Evolutionary conservation across 1,139 yeast species (phyloP).

Genomic region (Pichia sp.): DNA sequence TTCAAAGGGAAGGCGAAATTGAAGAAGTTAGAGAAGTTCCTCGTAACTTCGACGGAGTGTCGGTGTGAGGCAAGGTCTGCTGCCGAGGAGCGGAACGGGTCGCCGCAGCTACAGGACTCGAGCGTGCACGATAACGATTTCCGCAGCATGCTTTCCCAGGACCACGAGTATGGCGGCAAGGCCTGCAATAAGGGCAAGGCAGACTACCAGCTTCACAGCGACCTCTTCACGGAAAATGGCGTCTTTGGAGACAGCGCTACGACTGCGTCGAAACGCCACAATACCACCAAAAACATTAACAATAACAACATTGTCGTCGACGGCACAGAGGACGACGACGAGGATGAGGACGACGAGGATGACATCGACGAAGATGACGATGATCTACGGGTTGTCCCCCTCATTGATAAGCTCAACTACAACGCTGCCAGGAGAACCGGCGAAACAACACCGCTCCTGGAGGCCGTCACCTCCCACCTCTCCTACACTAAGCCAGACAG

Average conservation of each 20-base stretch:
- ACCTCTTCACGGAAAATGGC: background rate
- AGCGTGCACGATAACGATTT: background rate
- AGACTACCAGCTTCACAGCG: background rate
- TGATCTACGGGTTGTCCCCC: conserved; percentile 15
- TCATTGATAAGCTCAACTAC: conserved; percentile 5
- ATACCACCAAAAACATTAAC: no score
- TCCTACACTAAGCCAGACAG: background rate
- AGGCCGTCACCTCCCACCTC: background rate
- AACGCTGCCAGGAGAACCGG: background rate
- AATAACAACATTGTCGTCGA: background rate
- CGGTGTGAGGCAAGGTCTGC: conserved; percentile 11
- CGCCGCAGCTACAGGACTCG: background rate
- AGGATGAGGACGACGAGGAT: conserved; percentile 6
- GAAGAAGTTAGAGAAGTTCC: conserved; percentile 35
- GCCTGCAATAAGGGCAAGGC: background rate
- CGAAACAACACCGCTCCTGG: conserved; percentile 6
- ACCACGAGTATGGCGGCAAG: background rate
- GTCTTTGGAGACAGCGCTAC: no score
- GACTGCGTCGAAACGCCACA: no score
- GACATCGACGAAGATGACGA: conserved; percentile 16
- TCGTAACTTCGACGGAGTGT: conserved; percentile 21
- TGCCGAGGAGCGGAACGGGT: background rate
- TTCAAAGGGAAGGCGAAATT: conserved; percentile 58
- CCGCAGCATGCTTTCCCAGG: background rate
- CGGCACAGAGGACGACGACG: background rate